A percentile compares a stretch with the other conserved stretches of the same genome.
These are phyloP conservation scores for Hypoxylon sp. DNA, from an alignment of 2,329 filamentous ascomycete genomes.

Conservation along the genomic window DNA sequence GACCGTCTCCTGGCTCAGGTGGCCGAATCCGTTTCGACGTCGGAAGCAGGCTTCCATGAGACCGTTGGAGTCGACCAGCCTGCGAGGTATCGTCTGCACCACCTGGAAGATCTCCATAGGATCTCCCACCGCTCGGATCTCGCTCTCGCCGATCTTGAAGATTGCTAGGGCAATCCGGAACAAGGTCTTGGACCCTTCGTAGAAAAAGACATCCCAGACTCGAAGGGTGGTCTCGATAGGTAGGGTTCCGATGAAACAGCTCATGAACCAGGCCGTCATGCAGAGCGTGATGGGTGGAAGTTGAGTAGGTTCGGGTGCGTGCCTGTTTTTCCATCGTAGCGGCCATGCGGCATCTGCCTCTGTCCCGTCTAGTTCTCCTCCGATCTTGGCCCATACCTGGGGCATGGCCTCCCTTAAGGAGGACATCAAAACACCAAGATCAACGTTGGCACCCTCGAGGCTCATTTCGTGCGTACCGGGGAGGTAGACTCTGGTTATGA, in stretches of 20 bases:
- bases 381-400: conserved; percentile 87
- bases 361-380: conserved; percentile 74
- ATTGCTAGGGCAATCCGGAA: conserved; percentile 92
- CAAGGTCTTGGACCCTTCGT: conserved; percentile 92
- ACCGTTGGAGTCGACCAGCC: conserved; percentile 82
- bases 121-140: conserved; percentile 83
- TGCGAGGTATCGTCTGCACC: conserved; percentile 86
- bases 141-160: conserved; percentile 86
- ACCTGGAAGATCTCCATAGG: conserved; percentile 97
- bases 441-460: conserved; percentile 91
- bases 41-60: conserved; percentile 87
- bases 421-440: conserved; percentile 92
- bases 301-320: conserved; percentile 60
- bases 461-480: conserved; percentile 92
- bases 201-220: conserved; percentile 96
- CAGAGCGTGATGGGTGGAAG: conserved; percentile 92
- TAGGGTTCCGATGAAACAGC: conserved; percentile 90
- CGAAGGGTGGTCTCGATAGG: conserved; percentile 92
- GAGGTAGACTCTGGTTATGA: conserved; percentile 88
- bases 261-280: conserved; percentile 98
- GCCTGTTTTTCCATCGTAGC: conserved; percentile 55
- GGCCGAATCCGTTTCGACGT: conserved; percentile 81
- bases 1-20: conserved; percentile 83
- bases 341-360: conserved; percentile 52
- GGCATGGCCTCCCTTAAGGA: conserved; percentile 86